phyloP scores from a whole-genome alignment of 164 flowering plant species.

The Magnolia sinica region DNA sequence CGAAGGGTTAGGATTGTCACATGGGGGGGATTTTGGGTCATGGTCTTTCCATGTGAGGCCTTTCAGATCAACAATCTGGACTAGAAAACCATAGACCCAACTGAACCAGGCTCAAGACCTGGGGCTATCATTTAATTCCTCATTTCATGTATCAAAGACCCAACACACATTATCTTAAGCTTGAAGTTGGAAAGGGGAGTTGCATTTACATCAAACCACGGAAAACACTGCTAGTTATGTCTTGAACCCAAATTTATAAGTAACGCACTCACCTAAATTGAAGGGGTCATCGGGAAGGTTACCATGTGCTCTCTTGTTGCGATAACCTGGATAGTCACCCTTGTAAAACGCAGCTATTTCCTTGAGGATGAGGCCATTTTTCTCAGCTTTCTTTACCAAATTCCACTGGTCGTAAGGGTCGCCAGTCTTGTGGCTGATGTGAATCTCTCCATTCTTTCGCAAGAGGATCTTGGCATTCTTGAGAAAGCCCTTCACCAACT shows the following conservation, averaged over 20 bases:
- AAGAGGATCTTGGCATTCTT: constrained; percentile 31
- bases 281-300: constrained; percentile 23
- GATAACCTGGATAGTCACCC: constrained; percentile 43
- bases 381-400: constrained; percentile 26
- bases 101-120: too few relatives aligned
- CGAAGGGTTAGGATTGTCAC: too few relatives aligned
- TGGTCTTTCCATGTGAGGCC: too few relatives aligned
- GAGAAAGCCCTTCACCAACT: constrained; percentile 34
- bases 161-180: neutral
- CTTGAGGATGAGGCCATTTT: constrained; percentile 28
- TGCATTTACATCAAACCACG: neutral
- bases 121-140: too few relatives aligned
- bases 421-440: constrained; percentile 36
- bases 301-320: constrained; percentile 42
- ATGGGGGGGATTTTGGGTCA: too few relatives aligned
- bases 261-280: constrained; percentile 26
- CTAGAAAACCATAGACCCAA: too few relatives aligned
- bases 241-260: constrained; percentile 27
- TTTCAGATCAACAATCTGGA: too few relatives aligned
- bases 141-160: too few relatives aligned
- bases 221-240: neutral
- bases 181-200: neutral
- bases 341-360: constrained; percentile 17
- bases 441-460: constrained; percentile 35
- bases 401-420: constrained; percentile 39